Conservation (phyloP, 2,329 filamentous ascomycete genomes). For the Trichoderma atrobrunneum region DNA sequence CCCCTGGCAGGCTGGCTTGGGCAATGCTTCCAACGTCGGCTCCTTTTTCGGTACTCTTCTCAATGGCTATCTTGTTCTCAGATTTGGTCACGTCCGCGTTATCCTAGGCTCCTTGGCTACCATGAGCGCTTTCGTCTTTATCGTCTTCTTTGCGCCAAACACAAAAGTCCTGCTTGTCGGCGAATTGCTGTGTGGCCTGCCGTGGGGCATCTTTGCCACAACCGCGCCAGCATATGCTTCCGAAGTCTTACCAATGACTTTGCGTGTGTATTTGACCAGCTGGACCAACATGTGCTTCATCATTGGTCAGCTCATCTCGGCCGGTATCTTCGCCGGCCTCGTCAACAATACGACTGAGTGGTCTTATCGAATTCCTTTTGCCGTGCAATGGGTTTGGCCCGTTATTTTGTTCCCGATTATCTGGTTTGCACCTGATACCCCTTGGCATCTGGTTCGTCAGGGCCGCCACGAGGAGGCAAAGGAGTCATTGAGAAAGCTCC, state of each 20-base stretch:
- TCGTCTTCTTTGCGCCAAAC: slow-evolving; percentile 45
- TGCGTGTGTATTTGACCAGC: slow-evolving; percentile 45
- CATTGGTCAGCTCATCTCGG: slow-evolving; percentile 45
- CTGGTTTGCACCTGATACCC: slow-evolving; percentile 45
- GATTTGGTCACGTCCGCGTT: slow-evolving; percentile 40
- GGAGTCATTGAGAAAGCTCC: slow-evolving; percentile 33
- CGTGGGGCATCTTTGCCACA: slow-evolving; percentile 46
- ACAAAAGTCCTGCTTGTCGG: slow-evolving; percentile 39
- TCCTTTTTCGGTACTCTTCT: slow-evolving; percentile 48
- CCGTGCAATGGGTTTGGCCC: slow-evolving; percentile 49
- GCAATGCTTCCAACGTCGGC: slow-evolving; percentile 44
- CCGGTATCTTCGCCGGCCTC: slow-evolving; percentile 30
- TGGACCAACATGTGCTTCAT: slow-evolving; percentile 49
- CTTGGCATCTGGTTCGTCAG: slow-evolving; percentile 42
- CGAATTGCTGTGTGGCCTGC: slow-evolving; percentile 46
- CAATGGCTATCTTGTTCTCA: slow-evolving; percentile 43
- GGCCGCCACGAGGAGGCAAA: slow-evolving; percentile 35
- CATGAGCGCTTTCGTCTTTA: slow-evolving; percentile 44
- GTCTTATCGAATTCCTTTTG: slow-evolving; percentile 48
- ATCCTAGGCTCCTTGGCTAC: slow-evolving; percentile 15
- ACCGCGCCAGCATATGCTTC: slow-evolving; percentile 47
- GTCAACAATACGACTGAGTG: slow-evolving; percentile 36
- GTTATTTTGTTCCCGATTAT: slow-evolving; percentile 39
- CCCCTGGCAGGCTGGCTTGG: slow-evolving; percentile 50
- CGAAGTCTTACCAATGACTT: slow-evolving; percentile 38